Conservation (phyloP, 257 asterid species). For the Rubia yunnanensis region DNA sequence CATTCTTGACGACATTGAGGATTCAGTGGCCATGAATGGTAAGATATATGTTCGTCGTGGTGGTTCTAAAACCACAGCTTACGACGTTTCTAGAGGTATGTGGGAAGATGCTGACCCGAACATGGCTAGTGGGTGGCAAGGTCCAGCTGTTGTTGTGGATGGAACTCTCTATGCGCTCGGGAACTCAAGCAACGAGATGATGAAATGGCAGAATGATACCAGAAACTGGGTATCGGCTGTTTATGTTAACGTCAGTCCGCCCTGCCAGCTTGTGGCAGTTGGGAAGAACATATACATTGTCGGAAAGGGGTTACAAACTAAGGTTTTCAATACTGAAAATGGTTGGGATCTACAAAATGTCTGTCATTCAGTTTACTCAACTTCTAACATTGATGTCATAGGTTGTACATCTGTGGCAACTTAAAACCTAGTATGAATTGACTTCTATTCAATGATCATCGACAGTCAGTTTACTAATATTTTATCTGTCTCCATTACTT, state of each 20-base stretch:
- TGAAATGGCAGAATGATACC: slow-evolving; percentile 54
- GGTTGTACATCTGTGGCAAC: slow-evolving; percentile 51
- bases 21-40: slow-evolving; percentile 54
- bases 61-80: slow-evolving; percentile 33
- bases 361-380: slow-evolving; percentile 33
- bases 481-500: background rate
- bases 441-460: background rate
- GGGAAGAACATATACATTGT: slow-evolving; percentile 54
- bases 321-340: slow-evolving; percentile 43
- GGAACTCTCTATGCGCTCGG: slow-evolving; percentile 44
- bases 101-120: slow-evolving; percentile 54
- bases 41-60: slow-evolving; percentile 50
- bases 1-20: slow-evolving; percentile 41
- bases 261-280: slow-evolving; percentile 49
- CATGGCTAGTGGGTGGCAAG: slow-evolving; percentile 54
- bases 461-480: background rate
- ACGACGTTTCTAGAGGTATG: slow-evolving; percentile 42
- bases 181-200: slow-evolving; percentile 58
- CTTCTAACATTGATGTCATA: slow-evolving; percentile 42
- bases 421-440: slow-evolving; percentile 11
- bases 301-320: slow-evolving; percentile 63
- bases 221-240: slow-evolving; percentile 52
- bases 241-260: too few relatives aligned
- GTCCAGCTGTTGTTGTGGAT: slow-evolving; percentile 57
- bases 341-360: slow-evolving; percentile 30